phyloP scores from a whole-genome alignment of 257 asterid species.

The Petunia secreta region DNA sequence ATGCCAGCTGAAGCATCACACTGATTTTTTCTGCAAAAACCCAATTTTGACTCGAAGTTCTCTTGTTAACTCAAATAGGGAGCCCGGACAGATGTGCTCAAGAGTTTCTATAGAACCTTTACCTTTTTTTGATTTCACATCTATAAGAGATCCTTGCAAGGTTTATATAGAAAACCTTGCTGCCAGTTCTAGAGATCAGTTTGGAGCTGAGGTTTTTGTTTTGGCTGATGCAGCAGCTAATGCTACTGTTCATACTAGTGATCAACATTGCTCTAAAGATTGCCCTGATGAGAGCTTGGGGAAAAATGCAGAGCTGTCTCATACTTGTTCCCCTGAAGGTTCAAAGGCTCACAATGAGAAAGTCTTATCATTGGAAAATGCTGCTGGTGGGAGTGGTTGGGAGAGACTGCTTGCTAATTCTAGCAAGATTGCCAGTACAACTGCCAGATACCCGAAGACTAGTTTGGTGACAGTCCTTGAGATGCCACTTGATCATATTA shows the following conservation, averaged over 20 bases:
- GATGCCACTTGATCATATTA: constrained; percentile 88
- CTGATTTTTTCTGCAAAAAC: constrained; percentile 66
- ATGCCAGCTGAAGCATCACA: constrained; percentile 47
- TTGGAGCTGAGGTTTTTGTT: constrained; percentile 45
- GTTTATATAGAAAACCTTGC: constrained; percentile 46
- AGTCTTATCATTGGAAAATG: constrained; percentile 36
- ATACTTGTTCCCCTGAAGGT: constrained; percentile 41
- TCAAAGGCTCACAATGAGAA: constrained; percentile 33
- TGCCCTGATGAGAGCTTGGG: constrained; percentile 30
- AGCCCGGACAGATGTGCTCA: constrained; percentile 42
- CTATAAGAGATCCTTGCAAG: constrained; percentile 65
- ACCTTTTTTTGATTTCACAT: constrained; percentile 70
- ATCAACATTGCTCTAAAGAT: constrained; percentile 31
- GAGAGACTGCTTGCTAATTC: constrained; percentile 75
- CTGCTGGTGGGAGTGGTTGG: constrained; percentile 82
- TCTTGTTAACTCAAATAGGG: constrained; percentile 46
- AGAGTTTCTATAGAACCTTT: constrained; percentile 42
- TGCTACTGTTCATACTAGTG: constrained; percentile 39
- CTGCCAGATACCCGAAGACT: constrained; percentile 40
- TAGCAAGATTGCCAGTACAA: constrained; percentile 39
- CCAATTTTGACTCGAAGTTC: constrained; percentile 55
- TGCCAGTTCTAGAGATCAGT: constrained; percentile 35
- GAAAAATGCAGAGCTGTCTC: constrained; percentile 36
- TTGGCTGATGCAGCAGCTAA: constrained; percentile 42
- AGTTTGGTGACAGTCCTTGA: constrained; percentile 62